Percentiles rank a stretch among this genome's conserved stretches.
Evolutionary conservation across 768 basidiomycete species (phyloP).

Genomic region (Mycena galopus): DNA sequence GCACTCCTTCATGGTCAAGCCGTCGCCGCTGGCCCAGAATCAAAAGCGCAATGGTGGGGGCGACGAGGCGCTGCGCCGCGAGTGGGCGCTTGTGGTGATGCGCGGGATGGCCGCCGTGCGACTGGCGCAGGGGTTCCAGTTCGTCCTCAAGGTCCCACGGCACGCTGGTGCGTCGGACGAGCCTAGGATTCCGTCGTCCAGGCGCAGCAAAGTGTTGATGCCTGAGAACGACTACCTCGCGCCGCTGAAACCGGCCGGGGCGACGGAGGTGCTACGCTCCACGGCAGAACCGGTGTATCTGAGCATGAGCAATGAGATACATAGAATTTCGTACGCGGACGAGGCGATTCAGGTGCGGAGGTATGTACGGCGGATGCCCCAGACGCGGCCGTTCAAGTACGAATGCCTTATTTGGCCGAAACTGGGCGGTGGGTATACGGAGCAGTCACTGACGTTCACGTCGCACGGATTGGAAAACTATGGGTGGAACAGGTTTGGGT

Average conservation of each 20-base stretch:
- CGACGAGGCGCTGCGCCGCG: conserved; percentile 70
- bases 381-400: conserved; percentile 77
- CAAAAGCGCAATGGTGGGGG: not conserved
- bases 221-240: conserved; percentile 60
- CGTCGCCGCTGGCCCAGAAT: conserved; percentile 48
- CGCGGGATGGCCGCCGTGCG: conserved; percentile 94
- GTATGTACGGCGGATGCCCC: conserved; percentile 82
- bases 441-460: conserved; percentile 78
- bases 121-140: conserved; percentile 95
- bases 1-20: conserved; percentile 87
- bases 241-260: conserved; percentile 67
- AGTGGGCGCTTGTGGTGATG: conserved; percentile 87
- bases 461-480: conserved; percentile 87
- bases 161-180: conserved; percentile 39
- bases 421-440: conserved; percentile 88
- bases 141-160: conserved; percentile 71
- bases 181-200: conserved; percentile 43
- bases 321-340: conserved; percentile 92
- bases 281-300: conserved; percentile 85
- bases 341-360: conserved; percentile 90
- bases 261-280: conserved; percentile 72
- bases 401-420: conserved; percentile 96
- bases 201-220: conserved; percentile 70
- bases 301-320: conserved; percentile 96
- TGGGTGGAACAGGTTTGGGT: conserved; percentile 84